Percentiles rank a stretch among this genome's conserved stretches.
Evolutionary conservation across 371 early-diverging fungal genomes (phyloP).

Genomic region (Nosema muscidifuracis): DNA sequence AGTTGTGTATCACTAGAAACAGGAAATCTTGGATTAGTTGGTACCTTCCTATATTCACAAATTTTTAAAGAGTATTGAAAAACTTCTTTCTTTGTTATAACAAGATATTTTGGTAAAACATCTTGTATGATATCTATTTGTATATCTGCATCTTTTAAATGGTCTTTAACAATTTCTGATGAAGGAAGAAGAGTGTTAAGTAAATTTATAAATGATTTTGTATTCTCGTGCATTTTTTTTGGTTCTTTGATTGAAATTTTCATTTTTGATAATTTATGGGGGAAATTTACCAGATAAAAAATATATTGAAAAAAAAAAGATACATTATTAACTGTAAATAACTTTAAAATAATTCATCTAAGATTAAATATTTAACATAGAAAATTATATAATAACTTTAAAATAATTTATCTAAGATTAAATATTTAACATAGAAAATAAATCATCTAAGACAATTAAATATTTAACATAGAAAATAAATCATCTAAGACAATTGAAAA

Average conservation of each 20-base stretch:
- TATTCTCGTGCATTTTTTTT: background rate
- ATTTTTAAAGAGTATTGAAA: background rate
- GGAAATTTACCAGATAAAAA: too few species aligned
- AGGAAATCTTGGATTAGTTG: background rate
- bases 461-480: too few species aligned
- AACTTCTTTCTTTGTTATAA: background rate
- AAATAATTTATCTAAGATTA: too few species aligned
- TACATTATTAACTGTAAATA: too few species aligned
- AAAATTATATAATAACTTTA: too few species aligned
- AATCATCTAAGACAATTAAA: too few species aligned
- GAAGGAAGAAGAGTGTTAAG: background rate
- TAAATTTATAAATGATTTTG: background rate
- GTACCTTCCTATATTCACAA: background rate
- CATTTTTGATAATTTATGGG: too few species aligned
- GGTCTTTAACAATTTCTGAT: background rate
- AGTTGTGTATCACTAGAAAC: constrained; percentile 72
- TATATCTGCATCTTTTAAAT: background rate
- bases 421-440: too few species aligned
- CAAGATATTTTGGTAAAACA: background rate
- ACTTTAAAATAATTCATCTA: too few species aligned
- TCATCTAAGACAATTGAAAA: too few species aligned
- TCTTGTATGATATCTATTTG: background rate
- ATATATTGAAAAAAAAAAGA: too few species aligned
- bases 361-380: too few species aligned
- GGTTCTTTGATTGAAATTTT: background rate